These are phyloP conservation scores for Diplodia seriata DNA, from an alignment of 2,329 filamentous ascomycete genomes.

Conservation along the genomic window DNA sequence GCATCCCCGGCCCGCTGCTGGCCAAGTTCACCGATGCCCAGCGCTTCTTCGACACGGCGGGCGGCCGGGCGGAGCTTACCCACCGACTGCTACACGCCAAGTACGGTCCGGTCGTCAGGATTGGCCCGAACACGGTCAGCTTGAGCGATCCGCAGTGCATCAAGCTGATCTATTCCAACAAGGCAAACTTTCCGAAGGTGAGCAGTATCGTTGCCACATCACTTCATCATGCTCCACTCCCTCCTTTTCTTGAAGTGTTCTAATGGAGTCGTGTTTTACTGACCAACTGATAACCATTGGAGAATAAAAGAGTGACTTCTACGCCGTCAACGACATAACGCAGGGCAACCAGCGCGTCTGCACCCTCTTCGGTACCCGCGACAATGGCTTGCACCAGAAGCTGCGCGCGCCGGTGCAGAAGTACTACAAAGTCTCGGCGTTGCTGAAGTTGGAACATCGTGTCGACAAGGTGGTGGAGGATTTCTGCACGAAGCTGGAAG, in stretches of 20 bases:
- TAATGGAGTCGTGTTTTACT: background rate
- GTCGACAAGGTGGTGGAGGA: constrained; percentile 40
- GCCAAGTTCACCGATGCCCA: constrained; percentile 46
- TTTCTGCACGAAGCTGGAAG: constrained; percentile 40
- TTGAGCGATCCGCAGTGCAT: constrained; percentile 42
- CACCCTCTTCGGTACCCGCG: constrained; percentile 45
- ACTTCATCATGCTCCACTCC: background rate
- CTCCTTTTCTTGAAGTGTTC: background rate
- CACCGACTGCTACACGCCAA: constrained; percentile 42
- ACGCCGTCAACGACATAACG: constrained; percentile 45
- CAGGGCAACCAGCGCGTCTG: constrained; percentile 42
- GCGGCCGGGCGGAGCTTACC: constrained; percentile 42
- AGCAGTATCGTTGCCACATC: background rate
- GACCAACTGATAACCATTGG: background rate
- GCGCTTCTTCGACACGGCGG: constrained; percentile 42
- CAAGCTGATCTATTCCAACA: constrained; percentile 45
- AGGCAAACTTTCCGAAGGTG: constrained; percentile 44
- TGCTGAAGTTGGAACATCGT: constrained; percentile 40
- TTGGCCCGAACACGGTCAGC: constrained; percentile 44
- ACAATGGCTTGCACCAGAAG: constrained; percentile 42
- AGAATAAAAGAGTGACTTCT: constrained; percentile 42
- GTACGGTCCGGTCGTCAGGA: constrained; percentile 41
- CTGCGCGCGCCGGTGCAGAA: constrained; percentile 42
- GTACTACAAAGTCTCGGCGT: constrained; percentile 40
- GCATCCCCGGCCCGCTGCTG: constrained; percentile 43